phyloP scores from a whole-genome alignment of 257 asterid genomes.

The Rehmannia glutinosa region DNA sequence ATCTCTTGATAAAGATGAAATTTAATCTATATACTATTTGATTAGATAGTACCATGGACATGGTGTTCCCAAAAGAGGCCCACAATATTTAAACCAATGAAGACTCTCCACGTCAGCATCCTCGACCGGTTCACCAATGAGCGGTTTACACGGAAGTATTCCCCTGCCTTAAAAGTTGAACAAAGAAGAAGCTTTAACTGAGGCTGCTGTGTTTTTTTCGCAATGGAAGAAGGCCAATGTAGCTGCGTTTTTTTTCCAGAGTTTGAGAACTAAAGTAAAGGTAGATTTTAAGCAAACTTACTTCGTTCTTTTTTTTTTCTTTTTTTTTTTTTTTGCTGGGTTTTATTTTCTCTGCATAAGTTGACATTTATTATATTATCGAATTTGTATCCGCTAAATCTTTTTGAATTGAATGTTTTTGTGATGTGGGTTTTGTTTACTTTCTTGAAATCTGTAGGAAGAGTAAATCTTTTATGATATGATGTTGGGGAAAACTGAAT shows the following conservation, averaged over 20 bases:
- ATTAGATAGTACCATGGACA: constrained; percentile 12
- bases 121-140: constrained; percentile 17
- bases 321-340: background rate
- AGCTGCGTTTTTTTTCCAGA: constrained; percentile 20
- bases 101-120: background rate
- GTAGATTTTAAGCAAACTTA: constrained; percentile 11
- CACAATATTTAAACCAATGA: constrained; percentile 21
- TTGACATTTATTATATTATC: background rate
- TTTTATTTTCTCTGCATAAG: background rate
- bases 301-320: background rate
- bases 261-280: constrained; percentile 19
- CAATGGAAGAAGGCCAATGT: constrained; percentile 18
- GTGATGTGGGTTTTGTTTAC: constrained; percentile 27
- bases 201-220: constrained; percentile 25
- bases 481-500: constrained; percentile 3
- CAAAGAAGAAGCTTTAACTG: constrained; percentile 23
- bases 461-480: constrained; percentile 5
- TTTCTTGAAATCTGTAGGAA: constrained; percentile 20
- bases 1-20: background rate
- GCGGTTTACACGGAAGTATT: constrained; percentile 19
- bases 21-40: background rate
- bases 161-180: constrained; percentile 36
- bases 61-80: background rate
- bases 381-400: constrained; percentile 17
- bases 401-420: constrained; percentile 24